Evolutionary conservation across 164 flowering plant species (phyloP), one percentile per base, ranked within the genome.

Genomic region (Annona squamosa): DNA sequence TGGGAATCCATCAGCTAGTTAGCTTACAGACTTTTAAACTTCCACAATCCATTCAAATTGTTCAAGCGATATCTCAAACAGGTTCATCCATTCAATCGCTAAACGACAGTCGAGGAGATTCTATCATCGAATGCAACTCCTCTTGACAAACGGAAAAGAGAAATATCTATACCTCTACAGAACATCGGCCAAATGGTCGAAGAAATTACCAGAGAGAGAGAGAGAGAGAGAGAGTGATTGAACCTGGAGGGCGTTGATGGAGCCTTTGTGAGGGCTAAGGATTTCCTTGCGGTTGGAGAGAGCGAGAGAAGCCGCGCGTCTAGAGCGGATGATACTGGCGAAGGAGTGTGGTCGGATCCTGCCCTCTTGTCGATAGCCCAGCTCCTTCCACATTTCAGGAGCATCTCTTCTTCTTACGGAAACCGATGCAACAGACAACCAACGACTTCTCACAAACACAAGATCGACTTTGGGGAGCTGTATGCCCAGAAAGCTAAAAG

Each of bases 201-300:
- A 5, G 57, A 48, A 48, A 48, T 48, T 48, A 48, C 57, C 12
- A 2, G 56, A 48, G 57, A 26, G 37, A 26, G 37, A 48, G 57
- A 48, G 56, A 48, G 57, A 48, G 56, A 48, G 56, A 48, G 56
- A 48, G 56, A 48, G 19, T n/a, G 12, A 46, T 59, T 46, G 66
- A 65, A 94, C 99, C 95, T 94, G 97, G 72, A 95, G 94, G 48
- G 97, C 86, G 72, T 93, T 95, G 56, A 95, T 46, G 80, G 98
- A 77, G 77, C 93, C 97, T 64, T 85, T 79, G 74, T 95, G 99
- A 79, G 88, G 80, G 46, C 92, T 91, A 67, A 93, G 83, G 74
- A 95, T 81, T 57, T 95, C 96, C 74, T 95, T 95, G 85, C 80
- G 76, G 76, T 93, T 90, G 65, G 97, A 91, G 72, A 95, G 89